A percentile compares a stretch with the other conserved stretches of the same genome.
Conservation (phyloP, 164 flowering plant species). For the Umbellularia californica region DNA sequence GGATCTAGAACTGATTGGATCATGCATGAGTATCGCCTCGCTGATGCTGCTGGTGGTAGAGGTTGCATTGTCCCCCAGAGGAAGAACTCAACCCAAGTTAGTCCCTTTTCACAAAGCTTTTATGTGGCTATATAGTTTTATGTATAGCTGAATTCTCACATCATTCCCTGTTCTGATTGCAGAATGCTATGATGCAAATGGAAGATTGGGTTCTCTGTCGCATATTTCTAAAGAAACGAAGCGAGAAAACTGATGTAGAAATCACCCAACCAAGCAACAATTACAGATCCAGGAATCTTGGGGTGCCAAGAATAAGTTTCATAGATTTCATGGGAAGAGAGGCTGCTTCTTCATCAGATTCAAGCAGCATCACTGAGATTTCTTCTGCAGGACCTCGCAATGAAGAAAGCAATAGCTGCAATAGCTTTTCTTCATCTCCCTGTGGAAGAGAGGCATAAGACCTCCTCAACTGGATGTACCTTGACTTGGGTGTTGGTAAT, state of each 20-base stretch:
- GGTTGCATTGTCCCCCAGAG: slow-evolving; percentile 9
- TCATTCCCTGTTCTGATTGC: not conserved
- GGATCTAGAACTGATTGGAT: slow-evolving; percentile 64
- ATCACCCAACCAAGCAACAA: slow-evolving; percentile 8
- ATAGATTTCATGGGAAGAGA: slow-evolving; percentile 24
- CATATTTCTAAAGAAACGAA: slow-evolving; percentile 44
- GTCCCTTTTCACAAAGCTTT: not conserved
- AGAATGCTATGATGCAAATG: slow-evolving; percentile 22
- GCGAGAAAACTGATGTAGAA: slow-evolving; percentile 9
- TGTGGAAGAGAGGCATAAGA: slow-evolving; percentile 5
- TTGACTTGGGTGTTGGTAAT: too few species aligned
- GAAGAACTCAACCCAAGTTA: slow-evolving; percentile 24
- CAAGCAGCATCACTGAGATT: slow-evolving; percentile 32
- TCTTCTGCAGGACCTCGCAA: slow-evolving; percentile 25
- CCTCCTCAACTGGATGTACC: not conserved
- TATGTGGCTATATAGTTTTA: not conserved
- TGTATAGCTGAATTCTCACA: not conserved
- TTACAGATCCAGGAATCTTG: slow-evolving; percentile 2
- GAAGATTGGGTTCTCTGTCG: slow-evolving; percentile 64
- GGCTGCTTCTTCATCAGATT: slow-evolving; percentile 26
- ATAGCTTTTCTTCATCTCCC: slow-evolving; percentile 15
- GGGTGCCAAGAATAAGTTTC: slow-evolving; percentile 10
- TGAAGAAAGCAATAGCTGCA: slow-evolving; percentile 30
- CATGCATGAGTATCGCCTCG: slow-evolving; percentile 75
- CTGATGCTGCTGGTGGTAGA: slow-evolving; percentile 8